Evolutionary conservation across 305 asterid species (phyloP).

Genomic region (Withania somnifera): DNA sequence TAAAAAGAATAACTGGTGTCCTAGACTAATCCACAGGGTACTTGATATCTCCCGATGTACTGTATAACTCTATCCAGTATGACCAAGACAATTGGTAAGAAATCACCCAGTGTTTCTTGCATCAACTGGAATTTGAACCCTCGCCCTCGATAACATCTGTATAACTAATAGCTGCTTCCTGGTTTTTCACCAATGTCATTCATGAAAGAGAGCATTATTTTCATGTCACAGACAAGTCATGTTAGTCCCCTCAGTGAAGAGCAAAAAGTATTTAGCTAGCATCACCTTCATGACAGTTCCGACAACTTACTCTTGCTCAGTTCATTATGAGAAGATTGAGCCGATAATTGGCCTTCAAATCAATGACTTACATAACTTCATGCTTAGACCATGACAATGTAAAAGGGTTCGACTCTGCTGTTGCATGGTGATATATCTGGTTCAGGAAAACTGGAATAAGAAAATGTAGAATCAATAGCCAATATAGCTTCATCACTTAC

Average conservation of each 20-base stretch:
- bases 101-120: neutral
- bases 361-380: neutral
- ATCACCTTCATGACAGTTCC: neutral
- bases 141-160: neutral
- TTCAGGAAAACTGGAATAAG: neutral
- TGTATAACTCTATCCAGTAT: neutral
- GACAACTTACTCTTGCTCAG: neutral
- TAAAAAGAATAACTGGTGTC: neutral
- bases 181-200: neutral
- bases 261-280: neutral
- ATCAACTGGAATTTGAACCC: neutral
- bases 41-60: neutral
- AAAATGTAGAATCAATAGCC: neutral
- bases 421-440: neutral
- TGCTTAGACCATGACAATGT: neutral
- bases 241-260: neutral
- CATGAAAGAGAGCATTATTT: neutral
- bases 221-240: neutral
- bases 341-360: neutral
- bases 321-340: neutral
- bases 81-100: neutral
- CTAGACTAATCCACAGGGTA: neutral
- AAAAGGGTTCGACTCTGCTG: neutral
- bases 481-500: neutral
- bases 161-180: neutral